These are phyloP conservation scores for Protomyces pachydermus DNA, from an alignment of 1,139 yeast genomes.

Conservation along the genomic window DNA sequence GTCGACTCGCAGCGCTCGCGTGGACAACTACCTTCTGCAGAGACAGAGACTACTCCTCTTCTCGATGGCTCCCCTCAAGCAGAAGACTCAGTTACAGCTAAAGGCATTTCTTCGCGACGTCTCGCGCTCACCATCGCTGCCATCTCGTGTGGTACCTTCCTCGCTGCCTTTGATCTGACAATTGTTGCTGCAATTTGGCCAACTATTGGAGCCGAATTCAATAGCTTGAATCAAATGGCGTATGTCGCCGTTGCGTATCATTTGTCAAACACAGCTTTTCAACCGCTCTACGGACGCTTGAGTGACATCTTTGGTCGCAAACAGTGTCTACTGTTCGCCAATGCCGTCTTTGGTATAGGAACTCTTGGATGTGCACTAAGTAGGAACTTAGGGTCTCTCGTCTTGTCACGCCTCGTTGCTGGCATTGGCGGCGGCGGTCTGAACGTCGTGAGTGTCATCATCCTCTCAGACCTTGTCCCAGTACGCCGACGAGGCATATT, in stretches of 20 bases:
- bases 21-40: too few relatives aligned
- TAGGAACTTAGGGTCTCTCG: constrained; percentile 43
- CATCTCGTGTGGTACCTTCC: constrained; percentile 46
- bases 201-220: constrained; percentile 57
- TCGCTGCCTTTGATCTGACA: constrained; percentile 61
- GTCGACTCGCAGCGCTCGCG: too few relatives aligned
- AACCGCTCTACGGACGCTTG: constrained; percentile 60
- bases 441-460: constrained; percentile 46
- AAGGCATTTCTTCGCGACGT: background rate
- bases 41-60: too few relatives aligned
- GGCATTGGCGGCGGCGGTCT: constrained; percentile 55
- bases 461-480: constrained; percentile 50
- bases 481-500: constrained; percentile 48
- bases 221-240: constrained; percentile 50
- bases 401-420: constrained; percentile 48
- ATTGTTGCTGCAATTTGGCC: constrained; percentile 61
- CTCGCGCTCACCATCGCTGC: constrained; percentile 11
- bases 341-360: constrained; percentile 46
- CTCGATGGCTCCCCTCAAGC: too few relatives aligned
- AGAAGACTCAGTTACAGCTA: too few relatives aligned
- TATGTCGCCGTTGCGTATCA: constrained; percentile 62
- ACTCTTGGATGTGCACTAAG: constrained; percentile 46
- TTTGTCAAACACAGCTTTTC: constrained; percentile 58
- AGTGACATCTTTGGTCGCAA: constrained; percentile 54
- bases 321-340: constrained; percentile 44